Conservation (phyloP, 768 basidiomycete species). For the Boletus rubropictus region DNA sequence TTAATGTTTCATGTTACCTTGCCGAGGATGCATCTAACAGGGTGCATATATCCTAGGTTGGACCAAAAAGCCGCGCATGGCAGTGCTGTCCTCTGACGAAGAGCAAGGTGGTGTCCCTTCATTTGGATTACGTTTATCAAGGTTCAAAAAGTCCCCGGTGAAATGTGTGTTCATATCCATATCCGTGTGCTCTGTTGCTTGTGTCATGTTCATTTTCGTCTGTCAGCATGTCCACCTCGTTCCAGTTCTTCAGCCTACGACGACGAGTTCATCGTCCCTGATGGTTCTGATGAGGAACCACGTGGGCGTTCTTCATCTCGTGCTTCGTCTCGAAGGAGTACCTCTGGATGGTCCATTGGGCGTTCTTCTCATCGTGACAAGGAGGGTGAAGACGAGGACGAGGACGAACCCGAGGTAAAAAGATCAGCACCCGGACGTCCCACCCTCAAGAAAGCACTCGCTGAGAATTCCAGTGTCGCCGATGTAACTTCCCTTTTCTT, state of each 20-base stretch:
- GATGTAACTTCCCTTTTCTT: conserved; percentile 48
- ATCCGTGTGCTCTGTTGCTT: background rate
- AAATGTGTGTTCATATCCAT: conserved; percentile 39
- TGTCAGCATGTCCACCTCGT: conserved; percentile 37
- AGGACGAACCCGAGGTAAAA: conserved; percentile 32
- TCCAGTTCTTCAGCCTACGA: conserved; percentile 48
- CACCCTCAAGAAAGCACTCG: conserved; percentile 26
- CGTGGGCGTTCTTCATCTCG: conserved; percentile 48
- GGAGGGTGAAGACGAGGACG: conserved; percentile 35
- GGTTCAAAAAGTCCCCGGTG: conserved; percentile 58
- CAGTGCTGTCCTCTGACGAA: conserved; percentile 45
- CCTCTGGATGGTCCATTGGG: conserved; percentile 33
- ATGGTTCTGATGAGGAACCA: conserved; percentile 55
- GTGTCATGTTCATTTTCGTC: conserved; percentile 6
- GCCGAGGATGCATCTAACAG: conserved; percentile 1
- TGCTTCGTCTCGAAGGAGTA: conserved; percentile 37
- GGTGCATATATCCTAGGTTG: conserved; percentile 31
- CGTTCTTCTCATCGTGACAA: conserved; percentile 33
- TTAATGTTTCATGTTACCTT: conserved; percentile 4
- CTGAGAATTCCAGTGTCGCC: conserved; percentile 26
- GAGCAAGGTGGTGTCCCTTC: conserved; percentile 38
- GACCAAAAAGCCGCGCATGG: conserved; percentile 58
- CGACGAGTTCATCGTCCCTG: conserved; percentile 66
- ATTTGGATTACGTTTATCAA: conserved; percentile 55
- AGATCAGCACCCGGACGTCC: conserved; percentile 34